Base-by-base conservation (phyloP, 176 grass and related monocot genomes). In the Ensete glaucum region DNA sequence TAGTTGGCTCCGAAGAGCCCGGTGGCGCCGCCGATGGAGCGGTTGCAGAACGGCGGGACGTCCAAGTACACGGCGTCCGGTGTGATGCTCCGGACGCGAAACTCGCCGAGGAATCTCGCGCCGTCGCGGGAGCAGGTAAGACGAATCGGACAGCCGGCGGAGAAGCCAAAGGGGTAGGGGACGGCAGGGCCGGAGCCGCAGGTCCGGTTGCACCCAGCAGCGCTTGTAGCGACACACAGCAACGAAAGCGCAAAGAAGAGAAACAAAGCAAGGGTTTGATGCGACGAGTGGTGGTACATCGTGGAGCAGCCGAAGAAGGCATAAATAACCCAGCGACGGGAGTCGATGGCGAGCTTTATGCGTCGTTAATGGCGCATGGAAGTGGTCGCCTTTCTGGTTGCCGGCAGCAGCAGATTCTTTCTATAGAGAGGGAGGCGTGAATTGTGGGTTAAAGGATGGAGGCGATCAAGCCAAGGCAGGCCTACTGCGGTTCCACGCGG, bases 151-250 rank as follows among this genome's bases (percentile, higher is more conserved):
- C 72, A 73, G 19, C 72, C 72, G 20, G 3, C 72, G 3, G 72
- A 73, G 72, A 73, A 73, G 52, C 72, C 53, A 15, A 73, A 73
- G 23, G 72, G 72, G 23, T 73, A 73, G 11, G 53, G 53, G 14
- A 73, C 23, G 12, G 21, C 5, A 52, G 9, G 9, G 52, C 22
- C 15, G 22, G 22, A 9, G 22, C 51, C n/a, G 51, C 16, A 50
- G 71, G 9, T 53, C 65, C 10, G 65, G 23, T 19, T 34, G 26
- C 65, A 68, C 3, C 11, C 23, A 68, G 65, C 13, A 43, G 65
- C 57, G 19, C 16, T 20, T n/a, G 57, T 6, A 17, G 3, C 0
- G 57, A 60, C 2, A 17, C 4, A 0, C 17, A 60, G n/a, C 17
- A 21, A 60, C 17, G 57, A 15, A 60, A 60, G 57, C n/a, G 57